Evolutionary conservation across 164 flowering plant genomes (phyloP).

Genomic region (Saururus chinensis): DNA sequence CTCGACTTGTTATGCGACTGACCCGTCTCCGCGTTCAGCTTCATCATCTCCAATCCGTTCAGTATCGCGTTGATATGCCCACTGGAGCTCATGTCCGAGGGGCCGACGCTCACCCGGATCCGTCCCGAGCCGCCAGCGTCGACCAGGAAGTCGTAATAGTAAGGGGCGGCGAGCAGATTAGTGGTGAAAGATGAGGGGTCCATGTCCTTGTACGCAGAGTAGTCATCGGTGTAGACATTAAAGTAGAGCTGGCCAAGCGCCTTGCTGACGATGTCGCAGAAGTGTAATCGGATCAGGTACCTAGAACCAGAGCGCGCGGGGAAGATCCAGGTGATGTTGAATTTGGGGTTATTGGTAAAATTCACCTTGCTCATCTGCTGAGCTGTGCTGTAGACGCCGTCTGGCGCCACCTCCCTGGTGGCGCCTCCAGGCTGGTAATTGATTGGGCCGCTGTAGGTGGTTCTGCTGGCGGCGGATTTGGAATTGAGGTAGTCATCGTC

Average conservation of each 20-base stretch:
- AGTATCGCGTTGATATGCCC: slow-evolving; percentile 48
- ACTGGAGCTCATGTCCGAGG: slow-evolving; percentile 32
- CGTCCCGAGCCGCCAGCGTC: slow-evolving; percentile 23
- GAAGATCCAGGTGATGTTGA: slow-evolving; percentile 73
- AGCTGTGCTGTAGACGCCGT: slow-evolving; percentile 72
- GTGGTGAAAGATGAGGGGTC: slow-evolving; percentile 33
- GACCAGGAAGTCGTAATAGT: slow-evolving; percentile 50
- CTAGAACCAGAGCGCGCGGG: slow-evolving; percentile 6
- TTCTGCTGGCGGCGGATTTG: slow-evolving; percentile 36
- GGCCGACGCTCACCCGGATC: slow-evolving; percentile 48
- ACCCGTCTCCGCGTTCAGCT: slow-evolving; percentile 19
- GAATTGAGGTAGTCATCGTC: slow-evolving; percentile 49
- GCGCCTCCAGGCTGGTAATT: slow-evolving; percentile 43
- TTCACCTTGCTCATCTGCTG: slow-evolving; percentile 53
- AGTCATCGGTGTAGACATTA: slow-evolving; percentile 46
- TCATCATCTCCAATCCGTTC: slow-evolving; percentile 88
- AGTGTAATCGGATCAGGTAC: slow-evolving; percentile 70
- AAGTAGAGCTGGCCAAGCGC: slow-evolving; percentile 42
- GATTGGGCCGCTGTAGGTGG: slow-evolving; percentile 14
- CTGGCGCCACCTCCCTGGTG: slow-evolving; percentile 56
- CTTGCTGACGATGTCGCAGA: slow-evolving; percentile 73
- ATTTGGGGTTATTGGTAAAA: slow-evolving; percentile 8
- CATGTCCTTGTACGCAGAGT: slow-evolving; percentile 35
- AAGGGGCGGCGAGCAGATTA: slow-evolving; percentile 45
- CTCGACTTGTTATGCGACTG: background rate